Conservation (phyloP, 2,329 filamentous ascomycete species). For the Cladophialophora chaetospira region DNA sequence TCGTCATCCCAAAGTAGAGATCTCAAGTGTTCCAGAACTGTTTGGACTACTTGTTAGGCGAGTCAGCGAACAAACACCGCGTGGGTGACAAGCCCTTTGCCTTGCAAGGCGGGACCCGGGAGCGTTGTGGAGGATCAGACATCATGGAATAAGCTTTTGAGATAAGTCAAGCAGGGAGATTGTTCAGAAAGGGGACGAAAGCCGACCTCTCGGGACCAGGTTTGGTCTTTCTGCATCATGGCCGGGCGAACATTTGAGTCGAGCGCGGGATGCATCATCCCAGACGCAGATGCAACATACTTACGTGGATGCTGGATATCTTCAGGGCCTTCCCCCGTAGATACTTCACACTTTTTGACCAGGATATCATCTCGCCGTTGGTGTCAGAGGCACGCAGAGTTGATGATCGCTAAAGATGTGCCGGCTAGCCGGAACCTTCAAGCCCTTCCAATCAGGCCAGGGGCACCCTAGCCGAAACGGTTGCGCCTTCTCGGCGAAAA, state of each 20-base stretch:
- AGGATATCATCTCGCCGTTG: too few relatives aligned
- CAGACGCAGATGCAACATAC: too few relatives aligned
- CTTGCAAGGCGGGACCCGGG: background rate
- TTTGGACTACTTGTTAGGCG: background rate
- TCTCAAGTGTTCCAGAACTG: slow-evolving; percentile 1
- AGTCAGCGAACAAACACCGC: background rate
- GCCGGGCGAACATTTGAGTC: too few relatives aligned
- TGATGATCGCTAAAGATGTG: background rate
- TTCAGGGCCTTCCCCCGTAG: too few relatives aligned
- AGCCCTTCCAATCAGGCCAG: background rate
- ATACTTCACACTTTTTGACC: background rate
- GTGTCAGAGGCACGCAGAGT: background rate
- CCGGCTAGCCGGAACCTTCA: background rate
- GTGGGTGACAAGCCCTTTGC: background rate
- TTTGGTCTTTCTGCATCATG: too few relatives aligned
- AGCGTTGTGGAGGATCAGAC: background rate
- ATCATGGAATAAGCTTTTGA: background rate
- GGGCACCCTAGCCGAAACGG: too few relatives aligned
- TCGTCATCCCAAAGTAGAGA: background rate
- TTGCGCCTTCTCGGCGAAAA: background rate
- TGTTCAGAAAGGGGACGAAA: background rate
- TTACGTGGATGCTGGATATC: too few relatives aligned
- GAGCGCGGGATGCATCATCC: too few relatives aligned
- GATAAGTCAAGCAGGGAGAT: background rate
- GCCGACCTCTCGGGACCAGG: background rate